These are phyloP conservation scores for Fusarium guadeloupense DNA, from an alignment of 2,329 filamentous ascomycete genomes.

Conservation along the genomic window DNA sequence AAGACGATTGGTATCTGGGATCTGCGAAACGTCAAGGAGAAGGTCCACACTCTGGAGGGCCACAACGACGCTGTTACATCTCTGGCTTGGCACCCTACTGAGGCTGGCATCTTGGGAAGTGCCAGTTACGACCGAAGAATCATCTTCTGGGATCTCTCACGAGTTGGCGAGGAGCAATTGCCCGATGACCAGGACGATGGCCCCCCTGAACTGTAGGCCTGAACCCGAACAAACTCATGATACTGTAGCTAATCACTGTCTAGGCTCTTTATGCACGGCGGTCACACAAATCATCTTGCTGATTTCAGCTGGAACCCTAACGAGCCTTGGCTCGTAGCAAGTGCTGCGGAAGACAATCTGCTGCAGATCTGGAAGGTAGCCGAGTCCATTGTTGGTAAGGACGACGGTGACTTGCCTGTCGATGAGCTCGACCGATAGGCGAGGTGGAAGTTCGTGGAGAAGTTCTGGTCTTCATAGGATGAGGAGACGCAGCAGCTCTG, in stretches of 20 bases:
- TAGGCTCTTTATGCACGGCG: slow-evolving; percentile 97
- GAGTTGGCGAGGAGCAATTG: slow-evolving; percentile 91
- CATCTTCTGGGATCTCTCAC: slow-evolving; percentile 95
- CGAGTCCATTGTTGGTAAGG: slow-evolving; percentile 81
- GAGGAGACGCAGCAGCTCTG: slow-evolving; percentile 42
- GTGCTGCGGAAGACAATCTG: slow-evolving; percentile 94
- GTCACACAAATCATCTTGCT: slow-evolving; percentile 94
- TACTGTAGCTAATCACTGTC: slow-evolving; percentile 34
- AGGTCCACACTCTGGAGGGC: slow-evolving; percentile 88
- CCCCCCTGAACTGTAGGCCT: slow-evolving; percentile 85
- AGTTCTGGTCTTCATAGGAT: slow-evolving; percentile 46
- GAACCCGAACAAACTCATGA: no score
- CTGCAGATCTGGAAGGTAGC: slow-evolving; percentile 94
- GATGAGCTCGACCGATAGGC: slow-evolving; percentile 76
- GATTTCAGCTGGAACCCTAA: slow-evolving; percentile 99
- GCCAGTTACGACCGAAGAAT: slow-evolving; percentile 93
- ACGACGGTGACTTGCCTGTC: slow-evolving; percentile 77
- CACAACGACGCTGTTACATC: slow-evolving; percentile 92
- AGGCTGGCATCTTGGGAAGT: slow-evolving; percentile 87
- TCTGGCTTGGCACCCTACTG: slow-evolving; percentile 92
- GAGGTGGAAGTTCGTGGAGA: slow-evolving; percentile 49
- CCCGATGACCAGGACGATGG: slow-evolving; percentile 96
- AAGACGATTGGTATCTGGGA: slow-evolving; percentile 97
- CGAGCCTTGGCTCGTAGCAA: slow-evolving; percentile 95
- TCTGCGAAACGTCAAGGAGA: slow-evolving; percentile 87